phyloP scores from a whole-genome alignment of 192 early-diverging fungal genomes.

The Backusella psychrophila region DNA sequence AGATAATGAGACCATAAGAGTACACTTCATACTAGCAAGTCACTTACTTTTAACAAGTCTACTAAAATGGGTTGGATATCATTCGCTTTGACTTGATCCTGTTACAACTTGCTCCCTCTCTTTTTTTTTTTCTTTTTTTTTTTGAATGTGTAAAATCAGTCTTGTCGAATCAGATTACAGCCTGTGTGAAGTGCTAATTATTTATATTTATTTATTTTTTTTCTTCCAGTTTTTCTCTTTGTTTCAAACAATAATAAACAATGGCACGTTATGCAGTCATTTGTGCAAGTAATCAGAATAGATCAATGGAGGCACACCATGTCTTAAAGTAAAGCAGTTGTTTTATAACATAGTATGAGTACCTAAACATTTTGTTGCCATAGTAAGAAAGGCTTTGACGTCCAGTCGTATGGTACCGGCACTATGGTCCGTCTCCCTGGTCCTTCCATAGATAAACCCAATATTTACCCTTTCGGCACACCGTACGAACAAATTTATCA shows the following conservation, averaged over 20 bases:
- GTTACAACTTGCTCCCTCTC: neutral
- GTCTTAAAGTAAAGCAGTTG: conserved; percentile 23
- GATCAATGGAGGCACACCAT: conserved; percentile 95
- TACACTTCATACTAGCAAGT: too few species aligned
- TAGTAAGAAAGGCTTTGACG: conserved; percentile 74
- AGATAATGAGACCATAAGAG: too few species aligned
- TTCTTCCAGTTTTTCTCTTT: neutral
- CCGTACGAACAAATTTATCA: conserved; percentile 88
- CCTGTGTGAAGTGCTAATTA: too few species aligned
- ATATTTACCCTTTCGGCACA: conserved; percentile 91
- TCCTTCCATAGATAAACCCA: conserved; percentile 80
- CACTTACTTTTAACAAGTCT: too few species aligned
- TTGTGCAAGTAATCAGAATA: conserved; percentile 96
- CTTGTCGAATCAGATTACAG: neutral
- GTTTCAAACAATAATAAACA: neutral
- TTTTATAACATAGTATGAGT: conserved; percentile 45
- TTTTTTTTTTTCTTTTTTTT: too few species aligned
- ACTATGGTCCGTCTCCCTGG: conserved; percentile 87
- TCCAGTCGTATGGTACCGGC: conserved; percentile 90
- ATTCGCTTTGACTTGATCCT: neutral
- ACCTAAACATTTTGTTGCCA: neutral
- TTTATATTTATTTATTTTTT: neutral
- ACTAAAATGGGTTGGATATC: too few species aligned
- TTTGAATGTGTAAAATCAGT: neutral
- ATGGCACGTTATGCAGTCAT: conserved; percentile 91